These are phyloP conservation scores for Cicer cuneatum DNA, from an alignment of 306 rosid species.

Conservation along the genomic window DNA sequence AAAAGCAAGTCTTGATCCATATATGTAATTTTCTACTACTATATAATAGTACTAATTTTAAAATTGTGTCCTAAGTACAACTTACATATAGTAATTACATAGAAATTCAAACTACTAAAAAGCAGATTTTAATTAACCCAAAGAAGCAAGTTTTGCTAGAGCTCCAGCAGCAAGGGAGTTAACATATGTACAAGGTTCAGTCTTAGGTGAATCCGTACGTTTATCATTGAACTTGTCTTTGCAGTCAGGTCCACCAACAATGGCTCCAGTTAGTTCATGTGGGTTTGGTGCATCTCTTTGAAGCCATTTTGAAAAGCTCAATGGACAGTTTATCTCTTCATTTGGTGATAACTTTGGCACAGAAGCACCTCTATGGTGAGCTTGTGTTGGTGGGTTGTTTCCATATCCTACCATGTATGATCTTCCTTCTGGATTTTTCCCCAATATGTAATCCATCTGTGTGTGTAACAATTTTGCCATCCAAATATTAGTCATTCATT, in stretches of 20 bases:
- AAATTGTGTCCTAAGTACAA: too few species aligned
- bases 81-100: too few species aligned
- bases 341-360: conserved; percentile 45
- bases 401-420: conserved; percentile 95
- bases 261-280: conserved; percentile 88
- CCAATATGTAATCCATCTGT: conserved; percentile 82
- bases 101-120: too few species aligned
- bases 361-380: conserved; percentile 93
- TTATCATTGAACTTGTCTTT: conserved; percentile 70
- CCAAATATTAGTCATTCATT: conserved; percentile 1
- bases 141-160: conserved; percentile 71
- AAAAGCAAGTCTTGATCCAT: too few species aligned
- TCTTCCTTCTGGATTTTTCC: conserved; percentile 67
- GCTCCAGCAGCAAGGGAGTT: conserved; percentile 81
- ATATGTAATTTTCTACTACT: too few species aligned
- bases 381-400: conserved; percentile 66
- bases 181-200: conserved; percentile 88
- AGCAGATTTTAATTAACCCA: background rate
- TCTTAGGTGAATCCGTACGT: conserved; percentile 65
- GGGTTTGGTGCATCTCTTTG: conserved; percentile 63
- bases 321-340: conserved; percentile 44
- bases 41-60: too few species aligned
- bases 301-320: conserved; percentile 63
- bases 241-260: conserved; percentile 79
- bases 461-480: background rate